These are phyloP conservation scores for Soucietia sequanensis DNA, from an alignment of 805 yeast species.

Conservation along the genomic window DNA sequence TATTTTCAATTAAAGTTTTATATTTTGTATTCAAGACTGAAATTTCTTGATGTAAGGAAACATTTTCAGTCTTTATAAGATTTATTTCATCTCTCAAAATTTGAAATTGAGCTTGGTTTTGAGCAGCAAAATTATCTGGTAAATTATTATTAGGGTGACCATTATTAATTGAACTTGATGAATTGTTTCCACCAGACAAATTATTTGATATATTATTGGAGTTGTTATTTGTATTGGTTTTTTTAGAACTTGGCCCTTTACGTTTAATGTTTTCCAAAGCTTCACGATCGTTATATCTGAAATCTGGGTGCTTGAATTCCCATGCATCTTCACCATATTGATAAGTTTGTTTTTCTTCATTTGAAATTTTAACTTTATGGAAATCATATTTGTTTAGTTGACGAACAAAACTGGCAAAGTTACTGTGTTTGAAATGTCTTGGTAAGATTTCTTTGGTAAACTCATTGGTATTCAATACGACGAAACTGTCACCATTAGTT, in stretches of 20 bases:
- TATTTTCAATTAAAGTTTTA: constrained; percentile 60
- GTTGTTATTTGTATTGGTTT: too few relatives aligned
- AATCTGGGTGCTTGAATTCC: constrained; percentile 94
- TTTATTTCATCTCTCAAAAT: constrained; percentile 32
- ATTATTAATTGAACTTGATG: constrained; percentile 20
- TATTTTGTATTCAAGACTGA: constrained; percentile 53
- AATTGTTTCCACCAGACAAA: constrained; percentile 2
- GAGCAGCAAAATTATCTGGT: constrained; percentile 3
- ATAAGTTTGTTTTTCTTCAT: constrained; percentile 51
- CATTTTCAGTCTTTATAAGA: constrained; percentile 30
- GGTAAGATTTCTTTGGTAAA: constrained; percentile 89
- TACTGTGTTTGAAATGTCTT: constrained; percentile 89
- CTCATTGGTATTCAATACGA: constrained; percentile 85
- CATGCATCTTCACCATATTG: constrained; percentile 79
- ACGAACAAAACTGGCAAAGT: constrained; percentile 93
- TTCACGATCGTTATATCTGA: constrained; percentile 71
- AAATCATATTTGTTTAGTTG: constrained; percentile 96
- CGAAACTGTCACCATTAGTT: constrained; percentile 77
- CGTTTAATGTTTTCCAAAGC: constrained; percentile 84
- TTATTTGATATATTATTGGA: background rate
- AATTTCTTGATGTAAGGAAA: constrained; percentile 29
- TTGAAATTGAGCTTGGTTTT: constrained; percentile 13
- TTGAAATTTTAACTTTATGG: constrained; percentile 83
- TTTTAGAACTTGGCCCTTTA: constrained; percentile 64
- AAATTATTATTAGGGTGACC: constrained; percentile 18